Base-by-base conservation (phyloP, 208 protist species). In the Wallacemonas rigidus region DNA sequence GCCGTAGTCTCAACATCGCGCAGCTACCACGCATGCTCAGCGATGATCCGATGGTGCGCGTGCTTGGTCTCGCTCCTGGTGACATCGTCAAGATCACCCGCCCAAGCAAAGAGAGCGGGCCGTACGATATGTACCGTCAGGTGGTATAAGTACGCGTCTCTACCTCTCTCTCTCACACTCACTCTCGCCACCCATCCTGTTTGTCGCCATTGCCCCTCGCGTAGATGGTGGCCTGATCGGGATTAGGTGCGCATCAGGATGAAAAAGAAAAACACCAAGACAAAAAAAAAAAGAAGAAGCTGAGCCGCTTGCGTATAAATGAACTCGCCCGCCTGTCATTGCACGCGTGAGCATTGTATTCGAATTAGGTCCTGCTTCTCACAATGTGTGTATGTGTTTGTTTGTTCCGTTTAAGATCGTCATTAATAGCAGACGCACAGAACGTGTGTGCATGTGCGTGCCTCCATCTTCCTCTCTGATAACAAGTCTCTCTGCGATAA, bases 71-170 rank as follows among this genome's bases (percentile, higher is more conserved):
- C 51, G 47, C 64, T 35, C 77, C 83, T 40, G 96, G 97, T 15
- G 85, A 97, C 72, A 88, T 99, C 35, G 91, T 99, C 17, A 95
- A 98, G 75, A 99, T 99, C 77, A 89, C 91, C 12, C 93, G 98
- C 9, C 71, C 85, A 5, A 90, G 82, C 8, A 96, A 98, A 72
- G 99, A 98, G 15, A 98, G 97, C 39, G 98, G 98, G 12, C 83
- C 95, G 2, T 99, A 99, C 81, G 90, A 98, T 73, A 99, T 99
- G 78, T 99, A 99, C 82, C 90, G 98, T 8, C 86, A 99, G 67
- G 95, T 99, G 41, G 80, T 98, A 45, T 98, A 88, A 80, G 38
- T 26, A 26, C 26, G 26, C 26, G 26, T 26, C 26, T 26, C 26
- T 26, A 26, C 26, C 26, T 26, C 26, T 26, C 26, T 26, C 26